Base-by-base conservation (phyloP, 768 basidiomycete genomes). In the Pleurotus sapidus region DNA sequence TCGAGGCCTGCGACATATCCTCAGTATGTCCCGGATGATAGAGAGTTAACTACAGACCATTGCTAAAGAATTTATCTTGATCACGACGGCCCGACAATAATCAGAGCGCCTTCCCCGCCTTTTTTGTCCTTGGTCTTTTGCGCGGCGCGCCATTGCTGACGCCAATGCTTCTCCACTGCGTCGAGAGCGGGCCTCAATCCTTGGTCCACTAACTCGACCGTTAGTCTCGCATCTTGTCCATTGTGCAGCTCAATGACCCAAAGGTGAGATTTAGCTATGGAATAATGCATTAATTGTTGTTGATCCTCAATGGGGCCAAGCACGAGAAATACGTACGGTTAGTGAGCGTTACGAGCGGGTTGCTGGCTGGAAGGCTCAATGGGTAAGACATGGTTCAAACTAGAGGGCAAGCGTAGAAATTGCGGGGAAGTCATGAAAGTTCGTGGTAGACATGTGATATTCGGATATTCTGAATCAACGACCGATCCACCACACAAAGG, bases 61-160 rank as follows among this genome's bases (percentile, higher is more conserved):
- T 93, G 71, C 88, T 91, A 70, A 94, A 94, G 77, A 92, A 94
- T 70, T 93, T 94, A 69, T 93, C 84, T 68, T 94, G 91, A 59
- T 79, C 77, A 60, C 76, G 78, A 59, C 82, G 83, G 3, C 92
- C 92, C 91, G 5, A 89, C 85, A 54, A 94, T 86, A 59, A 93
- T 85, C 27, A 94, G 70, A 3, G 88, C 86, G 38, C 90, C 91
- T 50, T 77, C 77, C 27, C 84, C 87, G 5, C 75, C 77, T n/a
- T 71, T 71, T 61, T 77, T 76, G 62, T 82, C 76, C 58, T 78
- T 79, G 43, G 72, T 60, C 42, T 73, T 67, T 49, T 73, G 67
- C 2, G 78, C 76, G 8, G 69, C 64, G 27, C 79, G 74, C 75
- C 81, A 83, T 46, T 75, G 74, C 37, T 74, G 70, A 12, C 81